phyloP scores from a whole-genome alignment of 345 rosid genomes.

The Arabidopsis arenosa region DNA sequence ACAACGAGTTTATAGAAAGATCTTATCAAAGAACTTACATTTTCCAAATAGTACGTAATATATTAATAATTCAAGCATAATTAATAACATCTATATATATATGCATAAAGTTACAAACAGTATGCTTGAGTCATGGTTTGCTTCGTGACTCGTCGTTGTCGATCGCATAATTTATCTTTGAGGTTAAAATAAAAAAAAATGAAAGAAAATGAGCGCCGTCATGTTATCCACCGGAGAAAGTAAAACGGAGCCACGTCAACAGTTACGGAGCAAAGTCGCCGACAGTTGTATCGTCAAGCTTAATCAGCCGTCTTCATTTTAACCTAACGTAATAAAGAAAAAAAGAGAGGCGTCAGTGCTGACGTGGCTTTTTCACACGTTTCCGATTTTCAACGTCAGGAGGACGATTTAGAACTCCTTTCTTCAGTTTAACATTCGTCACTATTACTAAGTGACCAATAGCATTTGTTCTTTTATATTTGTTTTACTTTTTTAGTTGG shows the following conservation, averaged over 20 bases:
- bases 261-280: slow-evolving; percentile 36
- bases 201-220: slow-evolving; percentile 36
- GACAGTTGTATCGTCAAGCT: slow-evolving; percentile 47
- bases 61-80: neutral
- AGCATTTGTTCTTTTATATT: slow-evolving; percentile 20
- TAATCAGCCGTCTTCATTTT: slow-evolving; percentile 33
- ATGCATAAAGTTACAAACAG: neutral
- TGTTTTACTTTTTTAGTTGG: neutral
- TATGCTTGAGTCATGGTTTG: neutral
- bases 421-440: slow-evolving; percentile 17
- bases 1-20: neutral
- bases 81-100: too few relatives aligned
- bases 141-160: neutral
- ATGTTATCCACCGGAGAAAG: slow-evolving; percentile 22
- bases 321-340: slow-evolving; percentile 13
- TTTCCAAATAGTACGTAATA: too few relatives aligned
- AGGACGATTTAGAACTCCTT: neutral
- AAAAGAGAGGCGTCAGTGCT: slow-evolving; percentile 29
- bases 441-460: slow-evolving; percentile 13
- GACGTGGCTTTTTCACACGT: slow-evolving; percentile 42
- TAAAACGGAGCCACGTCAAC: slow-evolving; percentile 34
- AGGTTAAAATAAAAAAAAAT: neutral
- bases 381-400: neutral
- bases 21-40: neutral
- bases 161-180: neutral